Evolutionary conservation across 208 protist genomes (phyloP).

Genomic region (Trypanosoma mega): DNA sequence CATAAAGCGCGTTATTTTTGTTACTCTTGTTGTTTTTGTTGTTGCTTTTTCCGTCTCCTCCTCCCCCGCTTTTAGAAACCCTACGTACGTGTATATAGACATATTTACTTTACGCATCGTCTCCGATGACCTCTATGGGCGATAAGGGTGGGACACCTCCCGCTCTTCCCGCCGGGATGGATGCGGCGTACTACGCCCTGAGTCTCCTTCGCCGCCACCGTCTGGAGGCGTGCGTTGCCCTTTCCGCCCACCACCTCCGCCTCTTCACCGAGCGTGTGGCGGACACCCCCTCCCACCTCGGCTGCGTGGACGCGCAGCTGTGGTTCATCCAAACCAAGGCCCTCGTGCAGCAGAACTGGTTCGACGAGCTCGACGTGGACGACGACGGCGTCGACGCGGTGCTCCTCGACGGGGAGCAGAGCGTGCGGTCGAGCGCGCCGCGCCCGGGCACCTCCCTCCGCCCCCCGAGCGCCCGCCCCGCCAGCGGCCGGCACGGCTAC

Average conservation of each 20-base stretch:
- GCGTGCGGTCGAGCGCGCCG: slow-evolving; percentile 76
- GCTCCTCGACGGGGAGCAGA: slow-evolving; percentile 91
- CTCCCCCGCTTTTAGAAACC: too few relatives aligned
- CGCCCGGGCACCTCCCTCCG: slow-evolving; percentile 86
- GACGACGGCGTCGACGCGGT: slow-evolving; percentile 93
- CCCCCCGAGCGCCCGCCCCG: slow-evolving; percentile 42
- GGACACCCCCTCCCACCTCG: slow-evolving; percentile 6
- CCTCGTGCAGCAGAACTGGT: slow-evolving; percentile 90
- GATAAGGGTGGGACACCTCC: too few relatives aligned
- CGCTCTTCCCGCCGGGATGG: slow-evolving; percentile 80
- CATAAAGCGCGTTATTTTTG: too few relatives aligned
- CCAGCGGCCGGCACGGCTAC: slow-evolving; percentile 80
- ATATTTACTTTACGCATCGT: too few relatives aligned
- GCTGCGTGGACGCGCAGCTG: slow-evolving; percentile 57
- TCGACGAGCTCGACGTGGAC: slow-evolving; percentile 95
- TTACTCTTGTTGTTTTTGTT: too few relatives aligned
- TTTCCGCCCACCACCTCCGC: slow-evolving; percentile 76
- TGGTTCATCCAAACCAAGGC: slow-evolving; percentile 93
- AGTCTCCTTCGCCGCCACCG: slow-evolving; percentile 79
- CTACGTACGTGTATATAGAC: too few relatives aligned
- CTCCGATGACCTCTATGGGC: too few relatives aligned
- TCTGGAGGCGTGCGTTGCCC: slow-evolving; percentile 79
- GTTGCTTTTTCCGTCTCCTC: too few relatives aligned
- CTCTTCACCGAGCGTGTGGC: slow-evolving; percentile 5
- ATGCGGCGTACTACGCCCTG: slow-evolving; percentile 90